Base-by-base conservation (phyloP, 202 grass and related monocot species). In the Eragrostis tef region DNA sequence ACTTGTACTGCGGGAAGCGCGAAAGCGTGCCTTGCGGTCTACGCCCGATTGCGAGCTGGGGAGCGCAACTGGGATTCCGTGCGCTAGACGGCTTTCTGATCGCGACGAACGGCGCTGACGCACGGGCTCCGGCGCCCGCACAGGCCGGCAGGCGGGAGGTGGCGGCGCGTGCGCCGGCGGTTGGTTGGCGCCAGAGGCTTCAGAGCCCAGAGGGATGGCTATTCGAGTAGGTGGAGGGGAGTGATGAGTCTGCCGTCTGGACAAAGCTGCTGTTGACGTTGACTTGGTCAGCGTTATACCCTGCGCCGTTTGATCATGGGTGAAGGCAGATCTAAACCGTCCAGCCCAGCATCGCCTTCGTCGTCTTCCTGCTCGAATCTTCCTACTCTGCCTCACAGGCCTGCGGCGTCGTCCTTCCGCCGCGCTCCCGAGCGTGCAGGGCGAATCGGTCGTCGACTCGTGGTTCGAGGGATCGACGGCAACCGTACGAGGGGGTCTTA, bases 21-120 rank as follows among this genome's bases (percentile, higher is more conserved):
- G n/a, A n/a, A n/a, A n/a, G n/a, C 67, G 74, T 79, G 86, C 74
- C 80, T 78, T 66, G 25, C 25, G 39, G 77, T 74, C 41, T 65
- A n/a, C 80, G 74, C 49, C 68, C 86, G 43, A 73, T 69, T 22
- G 51, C 43, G 11, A 22, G 11, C 34, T 6, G 9, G 9, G 58
- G 73, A 26, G 57, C 3, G 34, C 2, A 5, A 39, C 5, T 26
- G 57, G 25, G 57, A 58, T 24, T 67, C 67, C 74, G 67, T 88
- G 67, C 42, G 29, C 49, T 66, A 59, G 42, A 79, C 21, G 49
- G 7, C 79, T 34, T 66, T 59, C 73, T 66, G 56, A 72, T 73
- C 21, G 39, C 16, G 57, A 75, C 29, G 16, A 20, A 12, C 63
- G 7, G 27, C 4, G 56, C 31, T 34, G 77, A 19, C 12, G 27